phyloP scores from a whole-genome alignment of 179 eudicot genomes.

The Heliamphora pulchella region DNA sequence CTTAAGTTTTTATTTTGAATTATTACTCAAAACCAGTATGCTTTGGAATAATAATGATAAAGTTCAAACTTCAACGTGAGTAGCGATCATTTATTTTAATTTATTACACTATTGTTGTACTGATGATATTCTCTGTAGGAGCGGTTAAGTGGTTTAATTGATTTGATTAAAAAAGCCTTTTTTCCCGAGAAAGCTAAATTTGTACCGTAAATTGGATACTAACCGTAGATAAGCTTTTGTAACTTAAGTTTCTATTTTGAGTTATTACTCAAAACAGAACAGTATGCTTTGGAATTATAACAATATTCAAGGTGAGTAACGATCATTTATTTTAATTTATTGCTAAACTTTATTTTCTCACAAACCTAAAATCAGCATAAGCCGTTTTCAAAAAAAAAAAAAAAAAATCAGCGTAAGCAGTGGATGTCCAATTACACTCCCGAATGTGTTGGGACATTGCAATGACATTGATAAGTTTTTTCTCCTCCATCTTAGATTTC shows the following conservation, averaged over 20 bases:
- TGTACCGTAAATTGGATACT: not conserved
- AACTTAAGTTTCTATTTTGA: constrained; percentile 2
- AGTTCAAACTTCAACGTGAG: not conserved
- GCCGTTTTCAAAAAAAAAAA: no score
- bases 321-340: constrained; percentile 1
- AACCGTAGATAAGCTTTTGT: not conserved
- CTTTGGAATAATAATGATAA: not conserved
- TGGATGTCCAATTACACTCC: no score
- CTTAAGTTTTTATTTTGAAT: constrained; percentile 5
- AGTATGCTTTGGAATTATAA: not conserved
- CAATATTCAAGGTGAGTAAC: not conserved
- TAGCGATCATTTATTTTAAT: not conserved
- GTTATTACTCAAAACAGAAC: not conserved
- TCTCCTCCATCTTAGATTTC: no score
- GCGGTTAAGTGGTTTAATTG: not conserved
- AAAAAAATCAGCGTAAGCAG: no score
- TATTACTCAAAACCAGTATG: not conserved
- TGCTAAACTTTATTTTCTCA: not conserved
- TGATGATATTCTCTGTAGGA: not conserved
- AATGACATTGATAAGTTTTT: no score
- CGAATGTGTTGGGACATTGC: no score
- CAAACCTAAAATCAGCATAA: not conserved
- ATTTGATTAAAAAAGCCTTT: not conserved
- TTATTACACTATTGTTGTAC: not conserved
- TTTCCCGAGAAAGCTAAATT: not conserved